Base-by-base conservation (phyloP, 2,329 filamentous ascomycete species). In the Clathrospora elynae region DNA sequence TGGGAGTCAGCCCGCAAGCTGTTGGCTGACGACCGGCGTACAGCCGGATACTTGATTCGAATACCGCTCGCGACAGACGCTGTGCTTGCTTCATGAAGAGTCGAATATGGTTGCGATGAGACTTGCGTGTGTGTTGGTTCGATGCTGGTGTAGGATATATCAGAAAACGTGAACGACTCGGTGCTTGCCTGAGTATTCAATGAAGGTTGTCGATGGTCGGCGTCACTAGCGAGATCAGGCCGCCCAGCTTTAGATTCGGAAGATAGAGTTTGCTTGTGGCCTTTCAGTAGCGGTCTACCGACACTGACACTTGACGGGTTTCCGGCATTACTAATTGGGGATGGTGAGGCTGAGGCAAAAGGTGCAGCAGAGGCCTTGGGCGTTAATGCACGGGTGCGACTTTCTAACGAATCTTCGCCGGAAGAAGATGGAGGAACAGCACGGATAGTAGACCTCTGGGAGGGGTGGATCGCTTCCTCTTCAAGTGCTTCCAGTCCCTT, bases 381-480 rank as follows among this genome's bases (percentile, higher is more conserved):
- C 34, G 61, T 69, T 44, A 67, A 66, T 66, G 66, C 66, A 54
- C 63, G 57, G 34, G 57, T 56, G 54, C 62, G 58, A 42, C 44
- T 53, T 35, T 63, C 58, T 34, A 52, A 41, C 37, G 61, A 59
- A 34, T 66, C 57, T 42, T 51, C 55, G 46, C 61, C 60, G 35
- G 62, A 64, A 40, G 65, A 68, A 26, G 68, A 71, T 43, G 68
- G 68, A 44, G 64, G 55, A 46, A 71, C 66, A 55, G 67, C 57
- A 28, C 69, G 64, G 41, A 72, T 71, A 30, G 69, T 72, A 20
- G 62, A 52, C 35, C 51, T 56, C 35, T 43, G 47, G 46, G 42
- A 42, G 39, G 46, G 52, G 31, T 53, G 49, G 37, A 55, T 42
- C 13, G 53, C 48, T 37, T 68, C 62, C 51, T 70, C 67, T 49